These are phyloP conservation scores for Vickermania spadyakhi DNA, from an alignment of 208 protist species.

Conservation along the genomic window DNA sequence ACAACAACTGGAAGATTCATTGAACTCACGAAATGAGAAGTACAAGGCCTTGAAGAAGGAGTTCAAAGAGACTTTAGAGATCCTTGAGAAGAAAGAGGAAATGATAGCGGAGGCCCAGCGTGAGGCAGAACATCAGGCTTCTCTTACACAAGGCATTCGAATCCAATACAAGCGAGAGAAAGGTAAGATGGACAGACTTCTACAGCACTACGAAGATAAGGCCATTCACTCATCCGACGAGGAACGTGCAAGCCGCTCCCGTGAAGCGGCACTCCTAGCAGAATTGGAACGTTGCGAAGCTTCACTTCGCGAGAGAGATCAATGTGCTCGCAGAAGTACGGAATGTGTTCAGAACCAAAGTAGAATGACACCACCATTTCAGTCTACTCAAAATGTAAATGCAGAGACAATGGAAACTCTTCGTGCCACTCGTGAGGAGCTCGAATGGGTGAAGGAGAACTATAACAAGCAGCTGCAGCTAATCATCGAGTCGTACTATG, in stretches of 20 bases:
- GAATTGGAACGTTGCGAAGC: slow-evolving; percentile 1
- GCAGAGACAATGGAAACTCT: too few relatives aligned
- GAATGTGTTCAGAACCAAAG: too few relatives aligned
- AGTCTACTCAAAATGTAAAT: too few relatives aligned
- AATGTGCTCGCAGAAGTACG: background rate
- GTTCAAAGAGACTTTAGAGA: slow-evolving; percentile 15
- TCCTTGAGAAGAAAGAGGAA: slow-evolving; percentile 18
- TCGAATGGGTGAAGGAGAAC: too few relatives aligned
- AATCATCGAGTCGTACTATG: too few relatives aligned
- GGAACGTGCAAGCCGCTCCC: slow-evolving; percentile 30
- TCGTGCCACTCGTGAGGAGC: too few relatives aligned
- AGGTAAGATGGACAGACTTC: slow-evolving; percentile 41
- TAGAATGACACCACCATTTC: too few relatives aligned
- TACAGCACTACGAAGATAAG: slow-evolving; percentile 34
- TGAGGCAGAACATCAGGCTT: slow-evolving; percentile 19
- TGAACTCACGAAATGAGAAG: slow-evolving; percentile 25
- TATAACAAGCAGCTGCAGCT: too few relatives aligned
- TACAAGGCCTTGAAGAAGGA: slow-evolving; percentile 30
- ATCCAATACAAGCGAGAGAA: slow-evolving; percentile 53
- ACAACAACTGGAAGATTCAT: slow-evolving; percentile 9
- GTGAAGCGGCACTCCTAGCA: slow-evolving; percentile 9
- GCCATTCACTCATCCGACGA: slow-evolving; percentile 14
- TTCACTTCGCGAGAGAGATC: background rate
- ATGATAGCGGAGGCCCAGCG: slow-evolving; percentile 20
- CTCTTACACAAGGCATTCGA: slow-evolving; percentile 26